Evolutionary conservation across 257 asterid genomes (phyloP).

Genomic region (Solanum lycopersicoides): DNA sequence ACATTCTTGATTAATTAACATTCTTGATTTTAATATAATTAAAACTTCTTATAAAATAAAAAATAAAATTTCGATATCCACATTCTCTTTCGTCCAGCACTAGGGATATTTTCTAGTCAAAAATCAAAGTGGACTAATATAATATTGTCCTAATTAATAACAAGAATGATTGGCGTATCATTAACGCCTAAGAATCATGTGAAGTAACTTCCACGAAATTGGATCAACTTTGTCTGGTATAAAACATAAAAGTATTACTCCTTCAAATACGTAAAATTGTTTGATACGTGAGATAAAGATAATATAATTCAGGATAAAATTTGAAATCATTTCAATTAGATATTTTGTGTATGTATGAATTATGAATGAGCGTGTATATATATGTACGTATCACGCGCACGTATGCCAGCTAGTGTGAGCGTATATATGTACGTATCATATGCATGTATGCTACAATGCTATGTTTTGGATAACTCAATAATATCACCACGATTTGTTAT

Average conservation of each 20-base stretch:
- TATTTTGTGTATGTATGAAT: background rate
- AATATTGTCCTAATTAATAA: background rate
- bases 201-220: background rate
- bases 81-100: background rate
- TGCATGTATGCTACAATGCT: background rate
- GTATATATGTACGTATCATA: background rate
- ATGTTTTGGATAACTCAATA: background rate
- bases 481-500: background rate
- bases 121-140: background rate
- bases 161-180: background rate
- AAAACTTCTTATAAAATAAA: too few relatives aligned
- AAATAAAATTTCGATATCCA: background rate
- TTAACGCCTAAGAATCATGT: background rate
- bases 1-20: too few relatives aligned
- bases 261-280: background rate
- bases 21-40: too few relatives aligned
- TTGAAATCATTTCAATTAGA: too few relatives aligned
- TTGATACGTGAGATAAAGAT: background rate
- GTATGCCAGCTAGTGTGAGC: background rate
- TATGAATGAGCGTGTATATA: background rate
- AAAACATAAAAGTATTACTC: background rate
- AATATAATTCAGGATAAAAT: background rate
- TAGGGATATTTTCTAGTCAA: background rate
- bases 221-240: background rate
- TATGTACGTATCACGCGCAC: background rate